A percentile compares a stretch with the other conserved stretches of the same genome.
Evolutionary conservation across 139 green algal genomes (phyloP).

Genomic region (Tetratostichococcus sp.): DNA sequence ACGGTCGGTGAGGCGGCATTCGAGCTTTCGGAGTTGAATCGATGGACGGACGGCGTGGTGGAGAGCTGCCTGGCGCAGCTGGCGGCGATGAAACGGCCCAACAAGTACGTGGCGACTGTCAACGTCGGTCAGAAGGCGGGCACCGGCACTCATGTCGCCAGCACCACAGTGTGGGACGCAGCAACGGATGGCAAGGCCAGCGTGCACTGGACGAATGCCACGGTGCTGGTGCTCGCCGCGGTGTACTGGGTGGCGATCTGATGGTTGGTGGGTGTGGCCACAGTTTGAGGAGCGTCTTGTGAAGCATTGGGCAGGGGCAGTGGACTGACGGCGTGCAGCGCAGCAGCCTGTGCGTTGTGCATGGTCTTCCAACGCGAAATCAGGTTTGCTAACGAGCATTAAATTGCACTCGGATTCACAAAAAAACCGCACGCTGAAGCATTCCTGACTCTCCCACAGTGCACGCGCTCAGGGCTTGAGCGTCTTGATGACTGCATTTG

Average conservation of each 20-base stretch:
- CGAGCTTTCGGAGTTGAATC: conserved; percentile 60
- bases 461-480: background rate
- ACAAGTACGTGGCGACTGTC: conserved; percentile 65
- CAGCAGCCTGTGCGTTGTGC: no score
- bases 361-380: no score
- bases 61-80: conserved; percentile 78
- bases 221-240: background rate
- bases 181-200: background rate
- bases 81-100: conserved; percentile 69
- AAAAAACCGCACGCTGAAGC: no score
- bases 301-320: no score
- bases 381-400: no score
- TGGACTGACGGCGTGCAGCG: no score
- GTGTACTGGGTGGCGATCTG: background rate
- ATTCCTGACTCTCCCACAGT: no score
- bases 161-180: background rate
- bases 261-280: background rate
- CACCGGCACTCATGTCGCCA: background rate
- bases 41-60: conserved; percentile 69
- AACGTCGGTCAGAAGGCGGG: background rate
- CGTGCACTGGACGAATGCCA: background rate
- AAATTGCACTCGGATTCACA: no score
- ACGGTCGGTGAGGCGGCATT: conserved; percentile 68
- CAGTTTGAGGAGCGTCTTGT: no score
- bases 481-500: conserved; percentile 46